Percentiles rank a stretch among this genome's conserved stretches.
Conservation (phyloP, 345 rosid species). For the Gynandropsis gynandra region DNA sequence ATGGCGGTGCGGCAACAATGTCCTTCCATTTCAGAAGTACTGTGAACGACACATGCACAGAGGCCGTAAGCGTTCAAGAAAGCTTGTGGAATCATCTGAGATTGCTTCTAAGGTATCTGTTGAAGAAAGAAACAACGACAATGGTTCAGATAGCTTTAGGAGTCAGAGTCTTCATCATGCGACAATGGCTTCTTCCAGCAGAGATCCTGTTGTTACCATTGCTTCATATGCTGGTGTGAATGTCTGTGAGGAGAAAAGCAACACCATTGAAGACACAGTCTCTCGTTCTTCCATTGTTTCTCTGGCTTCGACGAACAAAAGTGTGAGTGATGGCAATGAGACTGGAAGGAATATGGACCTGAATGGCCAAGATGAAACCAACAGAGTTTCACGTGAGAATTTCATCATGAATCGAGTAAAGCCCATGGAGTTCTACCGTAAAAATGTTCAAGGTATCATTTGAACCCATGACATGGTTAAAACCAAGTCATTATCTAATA, state of each 20-base stretch:
- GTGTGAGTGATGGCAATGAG: slow-evolving; percentile 2
- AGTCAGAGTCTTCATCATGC: slow-evolving; percentile 11
- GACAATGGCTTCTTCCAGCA: slow-evolving; percentile 20
- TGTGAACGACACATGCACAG: slow-evolving; percentile 66
- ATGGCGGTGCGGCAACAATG: slow-evolving; percentile 57
- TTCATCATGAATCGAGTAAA: slow-evolving; percentile 3
- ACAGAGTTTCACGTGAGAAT: slow-evolving; percentile 9
- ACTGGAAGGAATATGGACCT: slow-evolving; percentile 5
- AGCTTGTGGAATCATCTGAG: slow-evolving; percentile 62
- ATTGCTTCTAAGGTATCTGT: slow-evolving; percentile 9
- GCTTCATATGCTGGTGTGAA: slow-evolving; percentile 23
- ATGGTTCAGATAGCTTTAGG: slow-evolving; percentile 22
- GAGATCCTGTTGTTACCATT: slow-evolving; percentile 16
- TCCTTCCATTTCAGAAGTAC: slow-evolving; percentile 48
- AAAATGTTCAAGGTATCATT: background rate
- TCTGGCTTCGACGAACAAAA: slow-evolving; percentile 14
- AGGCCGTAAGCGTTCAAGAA: slow-evolving; percentile 82
- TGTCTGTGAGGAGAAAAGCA: background rate
- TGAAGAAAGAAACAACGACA: slow-evolving; percentile 15
- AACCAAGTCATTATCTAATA: too few species aligned
- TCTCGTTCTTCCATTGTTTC: slow-evolving; percentile 11
- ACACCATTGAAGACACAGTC: background rate
- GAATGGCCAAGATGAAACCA: slow-evolving; percentile 23
- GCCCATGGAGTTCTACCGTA: background rate
- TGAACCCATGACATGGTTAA: too few species aligned